Evolutionary conservation across 192 early-diverging fungal species (phyloP), one percentile per base, ranked within the genome.

Genomic region (Oehlia diaphana): DNA sequence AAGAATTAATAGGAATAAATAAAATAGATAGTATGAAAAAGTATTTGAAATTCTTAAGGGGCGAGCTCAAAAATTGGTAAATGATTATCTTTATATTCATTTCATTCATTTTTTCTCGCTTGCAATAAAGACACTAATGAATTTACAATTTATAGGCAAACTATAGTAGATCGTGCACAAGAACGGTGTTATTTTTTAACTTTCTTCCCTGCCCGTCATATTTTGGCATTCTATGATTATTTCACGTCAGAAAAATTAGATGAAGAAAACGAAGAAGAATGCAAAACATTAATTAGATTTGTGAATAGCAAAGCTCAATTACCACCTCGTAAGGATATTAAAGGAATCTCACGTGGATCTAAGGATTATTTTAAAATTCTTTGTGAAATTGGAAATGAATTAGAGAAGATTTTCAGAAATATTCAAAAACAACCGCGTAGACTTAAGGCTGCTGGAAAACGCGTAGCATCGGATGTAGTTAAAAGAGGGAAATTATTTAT

Each of bases 201-300:
- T 49, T 80, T 74, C 14, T 80, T 62, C 31, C 19, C 63, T 16
- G 61, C 37, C 9, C 42, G 79, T 16, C 79, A 80, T 64, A 72
- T 80, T 72, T 64, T 72, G 12, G 33, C 62, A 31, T 72, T 80
- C 37, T 74, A 64, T 42, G 79, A 80, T 72, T 72, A 74, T 74
- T 80, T 80, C 35, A 74, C 37, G 21, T 58, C 13, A 26, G 61
- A 28, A 12, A 76, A 37, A 31, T 58, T 26, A 13, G 79, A 74
- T 6, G 19, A 58, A 4, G 53, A 21, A 58, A 58, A 21, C 21
- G 53, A 58, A 58, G 53, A 58, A 58, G 53, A 58, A 58, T 74
- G 62, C 9, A 74, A 31, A 58, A 72, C 12, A 14, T 13, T 19
- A 19, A 58, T 58, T 58, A 16, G 28, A 72, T 4, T 23, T 31